A percentile compares a stretch with the other conserved stretches of the same genome.
These are phyloP conservation scores for Sistotremastrum niveocremeum DNA, from an alignment of 768 basidiomycete species.

Conservation along the genomic window DNA sequence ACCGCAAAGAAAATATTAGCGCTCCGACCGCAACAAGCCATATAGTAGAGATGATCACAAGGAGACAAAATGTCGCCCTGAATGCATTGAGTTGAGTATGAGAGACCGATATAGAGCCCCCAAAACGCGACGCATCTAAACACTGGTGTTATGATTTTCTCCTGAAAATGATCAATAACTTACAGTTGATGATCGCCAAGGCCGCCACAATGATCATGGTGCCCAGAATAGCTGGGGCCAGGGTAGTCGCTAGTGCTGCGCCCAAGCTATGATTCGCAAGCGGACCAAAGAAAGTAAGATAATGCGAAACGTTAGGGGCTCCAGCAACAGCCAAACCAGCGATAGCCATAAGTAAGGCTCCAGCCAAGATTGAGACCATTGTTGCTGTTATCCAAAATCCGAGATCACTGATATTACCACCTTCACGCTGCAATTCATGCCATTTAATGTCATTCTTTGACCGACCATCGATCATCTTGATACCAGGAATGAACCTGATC, in stretches of 20 bases:
- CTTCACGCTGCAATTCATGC: constrained; percentile 57
- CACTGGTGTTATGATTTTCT: not conserved
- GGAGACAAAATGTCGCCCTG: constrained; percentile 47
- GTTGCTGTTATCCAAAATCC: constrained; percentile 47
- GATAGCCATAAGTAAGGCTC: constrained; percentile 55
- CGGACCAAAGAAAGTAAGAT: constrained; percentile 47
- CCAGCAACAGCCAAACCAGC: constrained; percentile 51
- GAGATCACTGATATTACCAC: constrained; percentile 28
- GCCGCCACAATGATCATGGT: constrained; percentile 45
- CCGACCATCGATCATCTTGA: constrained; percentile 62
- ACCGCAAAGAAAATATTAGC: constrained; percentile 52
- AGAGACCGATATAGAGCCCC: constrained; percentile 50
- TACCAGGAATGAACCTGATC: constrained; percentile 43
- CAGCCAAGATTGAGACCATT: constrained; percentile 37
- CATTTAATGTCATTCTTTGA: constrained; percentile 77
- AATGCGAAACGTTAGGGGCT: constrained; percentile 65
- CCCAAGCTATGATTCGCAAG: constrained; percentile 38
- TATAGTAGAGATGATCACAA: constrained; percentile 38
- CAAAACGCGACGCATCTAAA: constrained; percentile 38
- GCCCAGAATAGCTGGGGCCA: constrained; percentile 53
- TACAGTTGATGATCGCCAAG: constrained; percentile 41
- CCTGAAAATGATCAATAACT: constrained; percentile 15
- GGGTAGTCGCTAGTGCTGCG: constrained; percentile 50
- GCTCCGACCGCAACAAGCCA: constrained; percentile 58
- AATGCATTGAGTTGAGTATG: constrained; percentile 45